Conservation (phyloP, 2,329 filamentous ascomycete species). For the Colletotrichum spaethianum region DNA sequence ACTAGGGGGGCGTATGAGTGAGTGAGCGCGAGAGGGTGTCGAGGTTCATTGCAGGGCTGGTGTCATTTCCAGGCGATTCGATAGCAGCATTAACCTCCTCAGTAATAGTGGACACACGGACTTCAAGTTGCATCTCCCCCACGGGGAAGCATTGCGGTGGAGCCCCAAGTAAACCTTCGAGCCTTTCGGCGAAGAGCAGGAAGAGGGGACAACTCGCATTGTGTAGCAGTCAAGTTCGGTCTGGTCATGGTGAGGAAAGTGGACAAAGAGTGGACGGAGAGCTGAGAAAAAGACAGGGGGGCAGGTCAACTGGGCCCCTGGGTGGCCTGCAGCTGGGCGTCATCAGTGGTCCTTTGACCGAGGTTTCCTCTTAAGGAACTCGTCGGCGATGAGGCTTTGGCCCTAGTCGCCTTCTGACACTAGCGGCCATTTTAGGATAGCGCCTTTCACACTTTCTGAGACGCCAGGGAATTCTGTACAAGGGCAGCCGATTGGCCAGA, state of each 20-base stretch:
- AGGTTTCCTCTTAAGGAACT: conserved; percentile 27
- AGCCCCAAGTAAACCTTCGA: background rate
- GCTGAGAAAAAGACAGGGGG: background rate
- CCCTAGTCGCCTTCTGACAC: conserved; percentile 2
- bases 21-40: conserved; percentile 1
- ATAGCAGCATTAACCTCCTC: background rate
- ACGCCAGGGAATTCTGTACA: conserved; percentile 1
- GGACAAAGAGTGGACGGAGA: background rate
- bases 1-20: background rate
- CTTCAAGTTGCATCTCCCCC: conserved; percentile 13
- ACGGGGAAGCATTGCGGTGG: background rate
- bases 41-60: conserved; percentile 4
- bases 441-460: conserved; percentile 14
- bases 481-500: conserved; percentile 12
- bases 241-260: conserved; percentile 20
- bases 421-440: conserved; percentile 17
- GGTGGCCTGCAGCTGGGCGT: background rate
- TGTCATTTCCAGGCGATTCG: conserved; percentile 18
- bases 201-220: background rate
- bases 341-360: conserved; percentile 10
- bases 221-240: conserved; percentile 6
- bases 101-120: background rate
- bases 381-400: conserved; percentile 29
- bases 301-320: background rate
- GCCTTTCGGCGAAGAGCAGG: background rate